Base-by-base conservation (phyloP, 2,329 filamentous ascomycete species). In the Epichloe coenophiala region DNA sequence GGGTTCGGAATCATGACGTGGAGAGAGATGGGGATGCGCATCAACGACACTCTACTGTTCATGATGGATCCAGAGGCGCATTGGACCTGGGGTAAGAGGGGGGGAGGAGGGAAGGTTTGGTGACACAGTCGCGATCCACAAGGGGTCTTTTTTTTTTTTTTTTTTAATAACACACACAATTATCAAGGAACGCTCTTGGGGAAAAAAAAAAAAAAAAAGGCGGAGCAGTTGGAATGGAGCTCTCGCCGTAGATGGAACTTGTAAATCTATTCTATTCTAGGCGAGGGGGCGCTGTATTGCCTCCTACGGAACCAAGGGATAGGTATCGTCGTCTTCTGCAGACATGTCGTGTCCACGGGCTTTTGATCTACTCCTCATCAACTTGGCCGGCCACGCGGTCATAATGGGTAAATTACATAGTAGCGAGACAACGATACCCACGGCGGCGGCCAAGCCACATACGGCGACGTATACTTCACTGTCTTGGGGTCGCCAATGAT, bases 31-130 rank as follows among this genome's bases (percentile, higher is more conserved):
- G 41, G 41, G 13, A 8, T 12, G 2, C 41, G 41, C 7, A 44
- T 44, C 15, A 44, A 44, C 41, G 41, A 44, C 5, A 44, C 41
- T 3, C 9, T 44, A 6, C 41, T 17, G 23, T 44, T 44, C 13
- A 44, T 44, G 41, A 44, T 44, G 41, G 23, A 27, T 23, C 41
- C 41, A 3, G 41, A 44, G 23, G 23, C 41, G 7, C 41, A 44
- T n/a, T 44, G 41, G 41, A 44, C 41, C 3, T 44, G 41, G 41
- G 41, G 23, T 1, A 44, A 44, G 41, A 27, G 23, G 7, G 6
- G 41, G 3, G 2, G 13, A n/a, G n/a, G n/a, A 5, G 12, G 1
- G 1, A 31, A 31, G 27, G 27, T 31, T 9, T 9, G 8, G 2
- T 31, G 27, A 31, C 27, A 37, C 13, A 6, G 2, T 38, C 36